Base-by-base conservation (phyloP, 495 filamentous ascomycete genomes). In the Chaetomidium leptoderma region DNA sequence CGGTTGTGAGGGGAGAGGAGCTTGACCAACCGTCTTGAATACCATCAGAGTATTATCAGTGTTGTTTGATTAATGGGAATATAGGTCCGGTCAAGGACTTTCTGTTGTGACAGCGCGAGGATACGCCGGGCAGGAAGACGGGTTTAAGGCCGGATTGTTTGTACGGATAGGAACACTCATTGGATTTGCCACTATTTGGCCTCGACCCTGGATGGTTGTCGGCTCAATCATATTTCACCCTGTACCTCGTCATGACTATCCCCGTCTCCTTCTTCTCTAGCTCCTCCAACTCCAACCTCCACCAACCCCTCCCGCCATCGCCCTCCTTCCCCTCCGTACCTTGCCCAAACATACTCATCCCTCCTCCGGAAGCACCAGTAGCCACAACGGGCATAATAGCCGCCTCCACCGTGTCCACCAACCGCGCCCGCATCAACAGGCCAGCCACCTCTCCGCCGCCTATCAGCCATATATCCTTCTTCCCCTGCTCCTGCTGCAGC, bases 341-440 rank as follows among this genome's bases (percentile, higher is more conserved):
- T 10, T 39, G 40, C 17, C 40, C 40, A 58, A 61, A 19, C 49
- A 61, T 43, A n/a, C 13, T 32, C 0, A 55, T 48, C 39, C 62
- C 62, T 30, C 55, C 16, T 13, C 43, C 58, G n/a, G n/a, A n/a
- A n/a, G n/a, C n/a, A n/a, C n/a, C n/a, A n/a, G n/a, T n/a, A 23
- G 61, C 47, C 16, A 61, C 36, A 13, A 55, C 62, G 36, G 62
- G 62, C 62, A 64, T 64, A 5, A 64, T n/a, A 17, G 62, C 62
- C 49, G 43, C 50, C 54, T 64, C 62, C 1, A 64, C 54, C 4
- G 44, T 24, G 35, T 64, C 62, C n/a, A 64, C 53, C 53, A 64
- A 11, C 26, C 58, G 32, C 7, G 33, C 49, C 21, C 43, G 13
- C 36, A 64, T 4, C 48, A 60, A 37, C 24, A 35, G 2, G 36